A percentile compares a stretch with the other conserved stretches of the same genome.
phyloP scores from a whole-genome alignment of 106 monocot genomes.

The Agapanthus africanus region DNA sequence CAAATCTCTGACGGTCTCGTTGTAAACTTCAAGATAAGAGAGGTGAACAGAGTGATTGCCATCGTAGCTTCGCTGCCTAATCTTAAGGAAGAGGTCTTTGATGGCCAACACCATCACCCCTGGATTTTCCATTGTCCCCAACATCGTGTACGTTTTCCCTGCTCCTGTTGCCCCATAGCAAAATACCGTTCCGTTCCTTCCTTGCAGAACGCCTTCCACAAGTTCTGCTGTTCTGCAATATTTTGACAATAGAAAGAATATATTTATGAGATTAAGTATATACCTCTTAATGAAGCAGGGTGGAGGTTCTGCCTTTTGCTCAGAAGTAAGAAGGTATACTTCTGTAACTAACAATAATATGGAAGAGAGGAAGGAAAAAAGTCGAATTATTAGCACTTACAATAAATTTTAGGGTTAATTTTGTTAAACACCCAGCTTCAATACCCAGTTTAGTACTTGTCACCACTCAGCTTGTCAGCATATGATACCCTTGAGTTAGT shows the following conservation, averaged over 20 bases:
- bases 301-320: no score
- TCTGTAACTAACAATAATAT: not conserved
- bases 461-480: no score
- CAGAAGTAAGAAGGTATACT: not conserved
- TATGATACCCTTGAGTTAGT: no score
- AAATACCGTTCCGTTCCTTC: slow-evolving; percentile 89
- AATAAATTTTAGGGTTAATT: no score
- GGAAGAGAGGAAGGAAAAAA: no score
- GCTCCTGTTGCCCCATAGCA: slow-evolving; percentile 98
- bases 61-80: slow-evolving; percentile 73
- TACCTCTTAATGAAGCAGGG: no score
- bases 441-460: no score
- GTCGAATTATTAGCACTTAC: no score
- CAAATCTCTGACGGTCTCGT: slow-evolving; percentile 89
- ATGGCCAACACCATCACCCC: slow-evolving; percentile 96
- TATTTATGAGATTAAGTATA: no score
- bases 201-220: slow-evolving; percentile 80
- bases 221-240: slow-evolving; percentile 66
- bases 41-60: slow-evolving; percentile 73
- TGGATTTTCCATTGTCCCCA: slow-evolving; percentile 81
- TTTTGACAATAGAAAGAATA: not conserved
- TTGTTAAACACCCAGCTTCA: no score
- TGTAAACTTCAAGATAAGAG: slow-evolving; percentile 94
- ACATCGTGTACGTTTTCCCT: slow-evolving; percentile 96
- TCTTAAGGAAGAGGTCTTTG: slow-evolving; percentile 85